Evolutionary conservation across 805 yeast species (phyloP).

Genomic region (Candida endomychidarum): DNA sequence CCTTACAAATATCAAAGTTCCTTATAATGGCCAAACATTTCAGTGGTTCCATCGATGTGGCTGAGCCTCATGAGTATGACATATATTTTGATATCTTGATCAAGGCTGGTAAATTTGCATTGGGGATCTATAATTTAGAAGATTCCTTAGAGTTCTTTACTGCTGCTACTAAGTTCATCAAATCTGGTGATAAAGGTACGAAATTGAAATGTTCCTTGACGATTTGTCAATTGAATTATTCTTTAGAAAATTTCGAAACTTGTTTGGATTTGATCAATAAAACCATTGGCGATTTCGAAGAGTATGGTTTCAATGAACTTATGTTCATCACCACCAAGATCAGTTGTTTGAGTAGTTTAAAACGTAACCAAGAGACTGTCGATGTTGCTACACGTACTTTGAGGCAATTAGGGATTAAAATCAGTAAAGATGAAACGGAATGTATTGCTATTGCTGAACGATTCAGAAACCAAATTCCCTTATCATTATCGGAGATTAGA

Average conservation of each 20-base stretch:
- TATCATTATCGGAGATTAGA: conserved; percentile 39
- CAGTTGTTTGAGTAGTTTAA: conserved; percentile 33
- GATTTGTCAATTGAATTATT: conserved; percentile 30
- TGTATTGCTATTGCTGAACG: conserved; percentile 20
- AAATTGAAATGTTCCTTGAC: conserved; percentile 27
- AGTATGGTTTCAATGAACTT: conserved; percentile 34
- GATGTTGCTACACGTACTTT: conserved; percentile 35
- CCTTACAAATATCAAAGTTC: conserved; percentile 16
- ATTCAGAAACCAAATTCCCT: conserved; percentile 32
- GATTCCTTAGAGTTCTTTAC: conserved; percentile 42
- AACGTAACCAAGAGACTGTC: conserved; percentile 31
- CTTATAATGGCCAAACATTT: conserved; percentile 43
- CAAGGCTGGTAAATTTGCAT: conserved; percentile 46
- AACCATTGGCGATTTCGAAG: conserved; percentile 20
- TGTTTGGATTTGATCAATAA: conserved; percentile 36
- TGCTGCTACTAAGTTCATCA: conserved; percentile 31
- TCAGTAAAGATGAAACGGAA: conserved; percentile 26
- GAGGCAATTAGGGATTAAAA: conserved; percentile 33
- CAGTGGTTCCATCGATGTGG: conserved; percentile 32
- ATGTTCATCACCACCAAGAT: conserved; percentile 37
- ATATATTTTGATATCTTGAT: conserved; percentile 40
- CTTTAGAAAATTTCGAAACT: conserved; percentile 29
- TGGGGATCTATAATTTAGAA: conserved; percentile 41
- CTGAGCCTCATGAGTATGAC: conserved; percentile 31
- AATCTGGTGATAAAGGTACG: conserved; percentile 18